phyloP scores from a whole-genome alignment of 805 yeast species.

The Hanseniaspora meyeri region DNA sequence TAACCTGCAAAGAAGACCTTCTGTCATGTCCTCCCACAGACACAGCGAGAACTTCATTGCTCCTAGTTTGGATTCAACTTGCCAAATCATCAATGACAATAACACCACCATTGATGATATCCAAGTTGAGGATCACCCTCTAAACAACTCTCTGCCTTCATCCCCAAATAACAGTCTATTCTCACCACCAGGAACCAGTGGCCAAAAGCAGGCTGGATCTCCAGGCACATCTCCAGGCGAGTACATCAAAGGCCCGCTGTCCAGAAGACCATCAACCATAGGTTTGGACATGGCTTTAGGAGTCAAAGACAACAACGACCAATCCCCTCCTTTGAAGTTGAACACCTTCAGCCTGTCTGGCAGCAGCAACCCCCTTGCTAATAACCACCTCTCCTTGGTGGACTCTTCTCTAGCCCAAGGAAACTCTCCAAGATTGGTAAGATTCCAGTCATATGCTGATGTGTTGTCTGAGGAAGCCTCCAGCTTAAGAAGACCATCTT shows the following conservation, averaged over 20 bases:
- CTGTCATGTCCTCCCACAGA: constrained; percentile 21
- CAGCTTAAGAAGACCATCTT: constrained; percentile 48
- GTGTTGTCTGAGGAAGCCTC: constrained; percentile 56
- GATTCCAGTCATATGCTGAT: constrained; percentile 70
- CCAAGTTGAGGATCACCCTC: constrained; percentile 45
- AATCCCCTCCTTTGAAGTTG: constrained; percentile 18
- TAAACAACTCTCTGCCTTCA: not conserved
- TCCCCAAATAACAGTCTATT: constrained; percentile 1
- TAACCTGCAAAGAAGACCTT: constrained; percentile 13
- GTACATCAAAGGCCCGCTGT: constrained; percentile 11
- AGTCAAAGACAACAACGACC: not conserved
- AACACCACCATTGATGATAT: constrained; percentile 52
- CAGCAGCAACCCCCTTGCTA: constrained; percentile 3
- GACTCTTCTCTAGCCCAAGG: constrained; percentile 4
- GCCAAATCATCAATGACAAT: constrained; percentile 46
- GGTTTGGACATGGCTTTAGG: constrained; percentile 25
- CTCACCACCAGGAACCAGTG: not conserved
- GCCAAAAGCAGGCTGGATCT: not conserved
- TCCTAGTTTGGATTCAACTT: constrained; percentile 71
- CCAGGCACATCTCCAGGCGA: constrained; percentile 3
- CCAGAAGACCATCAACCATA: constrained; percentile 47
- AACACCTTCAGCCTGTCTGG: constrained; percentile 19
- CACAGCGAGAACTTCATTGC: constrained; percentile 57
- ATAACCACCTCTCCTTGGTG: not conserved
- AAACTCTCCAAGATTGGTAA: constrained; percentile 22